Percentiles rank a stretch among this genome's conserved stretches.
Evolutionary conservation across 495 filamentous ascomycete genomes (phyloP).

Genomic region (Penicillium crystallinum): DNA sequence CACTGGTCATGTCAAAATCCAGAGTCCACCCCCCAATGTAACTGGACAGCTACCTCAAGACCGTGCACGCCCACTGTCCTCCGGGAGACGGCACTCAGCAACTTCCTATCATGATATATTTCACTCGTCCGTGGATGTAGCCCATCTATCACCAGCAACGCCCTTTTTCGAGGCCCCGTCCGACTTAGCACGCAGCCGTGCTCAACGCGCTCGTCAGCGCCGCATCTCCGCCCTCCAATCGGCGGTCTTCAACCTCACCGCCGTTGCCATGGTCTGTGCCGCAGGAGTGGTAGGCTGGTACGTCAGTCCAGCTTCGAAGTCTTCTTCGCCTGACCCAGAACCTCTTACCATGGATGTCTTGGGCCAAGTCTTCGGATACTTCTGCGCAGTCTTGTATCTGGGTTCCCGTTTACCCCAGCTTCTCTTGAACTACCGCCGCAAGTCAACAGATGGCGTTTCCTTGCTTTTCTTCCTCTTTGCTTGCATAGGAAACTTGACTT

Average conservation of each 20-base stretch:
- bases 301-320: constrained; percentile 45
- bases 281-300: constrained; percentile 86
- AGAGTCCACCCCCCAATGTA: constrained; percentile 2
- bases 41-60: constrained; percentile 8
- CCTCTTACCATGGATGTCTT: constrained; percentile 59
- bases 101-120: constrained; percentile 30
- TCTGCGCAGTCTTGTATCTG: constrained; percentile 83
- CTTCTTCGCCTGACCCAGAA: constrained; percentile 20
- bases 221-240: constrained; percentile 50
- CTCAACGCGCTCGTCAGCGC: constrained; percentile 15
- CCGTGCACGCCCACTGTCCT: constrained; percentile 1
- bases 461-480: constrained; percentile 96
- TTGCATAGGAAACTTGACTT: constrained; percentile 89
- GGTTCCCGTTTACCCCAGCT: constrained; percentile 85
- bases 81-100: constrained; percentile 25
- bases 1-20: constrained; percentile 15
- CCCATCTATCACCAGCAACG: constrained; percentile 75
- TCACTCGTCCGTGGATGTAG: constrained; percentile 45
- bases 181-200: constrained; percentile 5
- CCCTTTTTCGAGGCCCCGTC: constrained; percentile 50
- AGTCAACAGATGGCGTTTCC: constrained; percentile 84
- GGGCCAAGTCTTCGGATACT: constrained; percentile 82
- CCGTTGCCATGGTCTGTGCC: constrained; percentile 70
- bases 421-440: constrained; percentile 81
- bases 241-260: constrained; percentile 63